Base-by-base conservation (phyloP, 306 rosid species). In the Vigna unguiculata region DNA sequence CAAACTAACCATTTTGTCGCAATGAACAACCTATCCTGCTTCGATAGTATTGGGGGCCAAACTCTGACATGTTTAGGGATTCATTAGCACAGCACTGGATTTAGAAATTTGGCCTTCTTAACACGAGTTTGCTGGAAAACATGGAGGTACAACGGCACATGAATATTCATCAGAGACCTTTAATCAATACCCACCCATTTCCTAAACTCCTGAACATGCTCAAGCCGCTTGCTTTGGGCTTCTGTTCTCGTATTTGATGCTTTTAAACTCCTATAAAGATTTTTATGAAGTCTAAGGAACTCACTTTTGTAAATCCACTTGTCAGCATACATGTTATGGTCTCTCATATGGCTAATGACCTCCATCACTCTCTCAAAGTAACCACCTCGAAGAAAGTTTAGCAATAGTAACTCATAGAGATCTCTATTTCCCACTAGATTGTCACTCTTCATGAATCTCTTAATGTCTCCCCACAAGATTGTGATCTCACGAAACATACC, bases 351-450 rank as follows among this genome's bases (percentile, higher is more conserved):
- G 30, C 81, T 85, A 77, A 77, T 69, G 69, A 92, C 88, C 88
- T 95, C 98, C 97, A 89, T 87, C 78, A 85, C 92, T 85, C 96
- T 90, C 89, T 95, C 98, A 81, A 95, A 95, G 81, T 92, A 92
- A 81, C 97, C 97, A 49, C 97, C 97, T 70, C 11, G 86, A 79
- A 92, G 82, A 74, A 92, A 95, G 79, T 82, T 78, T 74, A 92
- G 77, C 55, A 92, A 75, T 76, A 95, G 80, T 76, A 79, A 84
- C 87, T 95, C 97, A 10, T 61, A 92, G 3, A 92, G 73, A 84
- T 95, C 97, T 76, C 89, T 80, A 75, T 82, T 83, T 22, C 74
- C 78, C 28, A 48, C 75, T 34, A 85, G 78, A 81, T 53, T 74
- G 72, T 73, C 75, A 68, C 59, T 72, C 68, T 75, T 85, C 86